Base-by-base conservation (phyloP, 805 yeast species). In the Blastobotrys americana region DNA sequence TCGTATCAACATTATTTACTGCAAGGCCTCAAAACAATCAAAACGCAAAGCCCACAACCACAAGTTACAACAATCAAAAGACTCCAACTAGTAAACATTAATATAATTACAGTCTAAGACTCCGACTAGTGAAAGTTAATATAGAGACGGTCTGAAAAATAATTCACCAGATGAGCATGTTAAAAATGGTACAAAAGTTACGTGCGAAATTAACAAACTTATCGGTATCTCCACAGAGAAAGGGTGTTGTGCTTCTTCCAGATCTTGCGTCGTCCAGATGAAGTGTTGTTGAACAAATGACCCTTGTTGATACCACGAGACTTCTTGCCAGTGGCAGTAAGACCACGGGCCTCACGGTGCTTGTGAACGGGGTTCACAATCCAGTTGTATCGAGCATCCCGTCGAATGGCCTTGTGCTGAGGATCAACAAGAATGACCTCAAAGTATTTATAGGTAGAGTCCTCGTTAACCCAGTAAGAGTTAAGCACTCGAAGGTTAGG, bases 261-360 rank as follows among this genome's bases (percentile, higher is more conserved):
- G 78, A 90, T 93, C 87, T 90, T 94, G 74, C 95, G 85, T 78
- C 97, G 88, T 72, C 98, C 98, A 66, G 96, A 88, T 66, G 75
- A 73, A 80, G 97, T 90, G 83, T 90, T 88, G 96, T 83, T 80
- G 96, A 67, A 93, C 73, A 78, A 77, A 90, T 93, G 98, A 74
- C 98, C 98, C 86, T 90, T 93, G 95, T 89, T 88, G 82, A 93
- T 87, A 86, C 98, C 98, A 82, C 98, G 85, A 76, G 95, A 87
- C 76, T 88, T 84, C 94, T 89, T 93, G 72, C 98, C 98, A 64
- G 89, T 80, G 64, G 96, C 68, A 68, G 98, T 93, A 67, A 93
- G 86, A 75, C 97, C 97, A 83, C 98, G 90, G 67, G 94, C 76
- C 78, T 93, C 98, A 77, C 98, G 88, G 85, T 87, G 97, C 84